Percentiles rank a stretch among this genome's conserved stretches.
phyloP scores from a whole-genome alignment of 176 grass and related monocot species.

The Oryza meridionalis region DNA sequence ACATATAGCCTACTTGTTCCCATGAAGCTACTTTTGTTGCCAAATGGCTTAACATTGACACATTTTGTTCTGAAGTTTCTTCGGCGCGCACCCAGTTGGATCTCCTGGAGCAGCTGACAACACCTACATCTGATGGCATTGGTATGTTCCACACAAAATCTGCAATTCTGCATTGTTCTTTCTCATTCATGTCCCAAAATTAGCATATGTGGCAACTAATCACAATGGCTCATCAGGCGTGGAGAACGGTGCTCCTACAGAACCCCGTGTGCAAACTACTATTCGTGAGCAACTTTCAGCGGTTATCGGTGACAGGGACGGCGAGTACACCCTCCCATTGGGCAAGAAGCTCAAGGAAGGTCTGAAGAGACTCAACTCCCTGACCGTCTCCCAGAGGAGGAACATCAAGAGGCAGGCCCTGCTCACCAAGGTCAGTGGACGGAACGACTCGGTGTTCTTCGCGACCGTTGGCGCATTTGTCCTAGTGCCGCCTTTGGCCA shows the following conservation, averaged over 20 bases:
- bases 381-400: slow-evolving; percentile 77
- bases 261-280: slow-evolving; percentile 26
- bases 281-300: slow-evolving; percentile 74
- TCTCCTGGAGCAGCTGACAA: slow-evolving; percentile 87
- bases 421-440: slow-evolving; percentile 68
- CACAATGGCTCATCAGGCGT: slow-evolving; percentile 23
- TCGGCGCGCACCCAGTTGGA: slow-evolving; percentile 73
- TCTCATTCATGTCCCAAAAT: not conserved
- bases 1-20: slow-evolving; percentile 11
- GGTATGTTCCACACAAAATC: slow-evolving; percentile 45
- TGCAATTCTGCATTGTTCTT: not conserved
- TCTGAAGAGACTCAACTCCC: slow-evolving; percentile 51
- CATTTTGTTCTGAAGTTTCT: slow-evolving; percentile 54
- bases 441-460: slow-evolving; percentile 89
- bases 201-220: not conserved
- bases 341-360: slow-evolving; percentile 80
- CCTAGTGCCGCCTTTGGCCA: slow-evolving; percentile 71
- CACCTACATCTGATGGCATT: slow-evolving; percentile 42
- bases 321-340: slow-evolving; percentile 74
- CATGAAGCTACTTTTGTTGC: slow-evolving; percentile 14
- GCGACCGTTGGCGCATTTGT: slow-evolving; percentile 78
- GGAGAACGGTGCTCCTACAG: slow-evolving; percentile 14
- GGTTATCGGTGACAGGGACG: slow-evolving; percentile 53
- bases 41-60: slow-evolving; percentile 23
- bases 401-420: slow-evolving; percentile 91